Evolutionary conservation across 2,329 filamentous ascomycete species (phyloP).

Genomic region (Aspergillus sojae): DNA sequence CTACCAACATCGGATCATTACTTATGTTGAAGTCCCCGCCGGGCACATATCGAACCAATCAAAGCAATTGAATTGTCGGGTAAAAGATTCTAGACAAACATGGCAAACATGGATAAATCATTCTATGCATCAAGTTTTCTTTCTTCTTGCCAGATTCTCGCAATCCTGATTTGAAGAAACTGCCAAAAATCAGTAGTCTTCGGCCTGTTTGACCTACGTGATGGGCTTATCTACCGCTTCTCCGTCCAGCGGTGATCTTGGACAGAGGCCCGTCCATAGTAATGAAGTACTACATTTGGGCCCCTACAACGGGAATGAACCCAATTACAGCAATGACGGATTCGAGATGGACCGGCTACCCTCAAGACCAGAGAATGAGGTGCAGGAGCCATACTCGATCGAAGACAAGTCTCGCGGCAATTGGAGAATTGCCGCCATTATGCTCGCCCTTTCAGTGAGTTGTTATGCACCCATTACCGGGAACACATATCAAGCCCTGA

Average conservation of each 20-base stretch:
- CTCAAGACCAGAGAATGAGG: neutral
- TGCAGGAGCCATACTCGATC: neutral
- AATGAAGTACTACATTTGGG: neutral
- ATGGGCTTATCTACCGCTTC: neutral
- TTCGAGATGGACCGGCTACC: neutral
- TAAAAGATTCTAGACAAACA: neutral
- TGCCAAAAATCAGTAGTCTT: neutral
- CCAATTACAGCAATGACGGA: neutral
- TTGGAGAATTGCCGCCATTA: slow-evolving; percentile 20
- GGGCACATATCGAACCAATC: neutral
- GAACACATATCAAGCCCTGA: neutral
- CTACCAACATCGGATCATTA: too few species aligned
- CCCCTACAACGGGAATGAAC: neutral
- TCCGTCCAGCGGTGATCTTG: neutral
- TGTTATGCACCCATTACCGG: neutral
- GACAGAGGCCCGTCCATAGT: neutral
- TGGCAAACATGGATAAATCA: slow-evolving; percentile 5
- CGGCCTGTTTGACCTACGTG: neutral
- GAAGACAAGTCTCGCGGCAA: slow-evolving; percentile 11
- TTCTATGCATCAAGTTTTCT: neutral
- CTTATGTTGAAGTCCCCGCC: too few species aligned
- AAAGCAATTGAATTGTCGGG: neutral
- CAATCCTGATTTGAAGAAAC: too few species aligned
- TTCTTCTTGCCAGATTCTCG: neutral
- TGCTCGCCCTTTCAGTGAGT: slow-evolving; percentile 24